These are phyloP conservation scores for Chrysanthemum seticuspe DNA, from an alignment of 129 eudicot species.

Conservation along the genomic window DNA sequence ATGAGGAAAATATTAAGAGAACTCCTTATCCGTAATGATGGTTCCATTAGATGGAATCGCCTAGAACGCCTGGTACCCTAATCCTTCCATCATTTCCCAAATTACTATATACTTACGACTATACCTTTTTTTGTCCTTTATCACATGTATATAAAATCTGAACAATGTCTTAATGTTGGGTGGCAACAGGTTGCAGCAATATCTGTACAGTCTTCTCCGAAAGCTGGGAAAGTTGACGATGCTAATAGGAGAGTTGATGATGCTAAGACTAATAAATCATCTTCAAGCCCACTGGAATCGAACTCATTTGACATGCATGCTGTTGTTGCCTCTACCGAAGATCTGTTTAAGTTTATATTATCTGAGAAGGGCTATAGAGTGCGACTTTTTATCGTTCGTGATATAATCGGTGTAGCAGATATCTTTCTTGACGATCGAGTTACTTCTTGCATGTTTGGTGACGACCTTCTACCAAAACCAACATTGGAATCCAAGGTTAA, in stretches of 20 bases:
- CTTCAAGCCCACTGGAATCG: slow-evolving; percentile 61
- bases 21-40: slow-evolving; percentile 86
- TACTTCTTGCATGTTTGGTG: slow-evolving; percentile 40
- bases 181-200: slow-evolving; percentile 76
- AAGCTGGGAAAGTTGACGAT: slow-evolving; percentile 27
- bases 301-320: slow-evolving; percentile 75
- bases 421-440: slow-evolving; percentile 58
- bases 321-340: slow-evolving; percentile 95
- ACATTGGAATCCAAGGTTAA: slow-evolving; percentile 58
- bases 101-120: background rate
- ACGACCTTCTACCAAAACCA: slow-evolving; percentile 19
- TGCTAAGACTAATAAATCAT: slow-evolving; percentile 24
- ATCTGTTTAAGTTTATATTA: slow-evolving; percentile 67
- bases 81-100: slow-evolving; percentile 9
- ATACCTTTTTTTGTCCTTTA: background rate
- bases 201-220: slow-evolving; percentile 64
- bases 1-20: slow-evolving; percentile 93
- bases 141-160: background rate
- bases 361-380: slow-evolving; percentile 83
- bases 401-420: slow-evolving; percentile 72
- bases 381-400: slow-evolving; percentile 77
- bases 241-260: slow-evolving; percentile 19
- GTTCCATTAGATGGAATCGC: slow-evolving; percentile 96
- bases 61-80: slow-evolving; percentile 77
- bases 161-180: slow-evolving; percentile 9